Evolutionary conservation across 495 filamentous ascomycete species (phyloP).

Genomic region (Trichoderma gamsii): DNA sequence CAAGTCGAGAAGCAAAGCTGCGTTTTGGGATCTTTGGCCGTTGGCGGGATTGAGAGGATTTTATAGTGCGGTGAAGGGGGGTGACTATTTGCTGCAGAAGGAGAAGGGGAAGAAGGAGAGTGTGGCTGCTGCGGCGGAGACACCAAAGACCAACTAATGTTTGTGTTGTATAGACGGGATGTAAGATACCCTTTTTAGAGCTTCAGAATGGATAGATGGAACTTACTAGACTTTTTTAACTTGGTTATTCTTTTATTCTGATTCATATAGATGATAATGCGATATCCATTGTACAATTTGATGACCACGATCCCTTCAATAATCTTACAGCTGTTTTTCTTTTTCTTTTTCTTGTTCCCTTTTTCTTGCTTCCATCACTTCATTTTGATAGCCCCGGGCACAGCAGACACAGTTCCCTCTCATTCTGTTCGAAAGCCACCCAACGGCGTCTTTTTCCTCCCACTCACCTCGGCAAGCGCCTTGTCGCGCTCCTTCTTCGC

Average conservation of each 20-base stretch:
- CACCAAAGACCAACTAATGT: not conserved
- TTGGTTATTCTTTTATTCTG: not conserved
- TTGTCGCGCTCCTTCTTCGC: not conserved
- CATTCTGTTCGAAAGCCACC: constrained; percentile 7
- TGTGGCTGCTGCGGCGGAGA: not conserved
- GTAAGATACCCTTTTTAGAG: not conserved
- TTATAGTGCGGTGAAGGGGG: constrained; percentile 24
- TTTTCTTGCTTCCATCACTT: not conserved
- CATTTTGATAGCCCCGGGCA: constrained; percentile 1
- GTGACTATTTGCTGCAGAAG: constrained; percentile 27
- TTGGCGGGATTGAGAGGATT: constrained; percentile 30
- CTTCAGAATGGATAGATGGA: not conserved
- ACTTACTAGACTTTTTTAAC: not conserved
- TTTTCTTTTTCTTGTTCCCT: not conserved
- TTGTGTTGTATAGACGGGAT: not conserved
- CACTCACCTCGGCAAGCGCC: constrained; percentile 1
- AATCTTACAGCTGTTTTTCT: not conserved
- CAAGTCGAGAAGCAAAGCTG: constrained; percentile 18
- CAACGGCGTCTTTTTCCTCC: constrained; percentile 1
- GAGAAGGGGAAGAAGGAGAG: not conserved
- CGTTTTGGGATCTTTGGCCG: constrained; percentile 29
- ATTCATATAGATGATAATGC: not conserved
- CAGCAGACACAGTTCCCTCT: not conserved
- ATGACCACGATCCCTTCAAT: not conserved
- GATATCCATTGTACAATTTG: not conserved